Evolutionary conservation across 352 stramenopile species (phyloP).

Genomic region (Pythium angustatum): DNA sequence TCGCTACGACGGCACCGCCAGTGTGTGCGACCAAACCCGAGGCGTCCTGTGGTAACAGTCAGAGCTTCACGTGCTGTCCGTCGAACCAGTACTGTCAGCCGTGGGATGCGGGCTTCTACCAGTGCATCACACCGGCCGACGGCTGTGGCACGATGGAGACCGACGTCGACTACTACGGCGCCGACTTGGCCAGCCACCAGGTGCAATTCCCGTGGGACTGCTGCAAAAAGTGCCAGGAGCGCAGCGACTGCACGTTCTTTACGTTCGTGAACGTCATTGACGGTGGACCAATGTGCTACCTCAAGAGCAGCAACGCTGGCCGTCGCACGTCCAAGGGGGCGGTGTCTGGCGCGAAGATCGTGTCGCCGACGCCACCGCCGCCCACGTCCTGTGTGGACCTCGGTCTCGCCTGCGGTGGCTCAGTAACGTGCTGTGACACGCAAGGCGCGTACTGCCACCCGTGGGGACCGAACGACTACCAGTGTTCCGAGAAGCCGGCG

Average conservation of each 20-base stretch:
- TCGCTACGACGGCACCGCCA: conserved; percentile 38
- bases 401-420: conserved; percentile 7
- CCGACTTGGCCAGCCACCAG: conserved; percentile 31
- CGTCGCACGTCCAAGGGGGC: conserved; percentile 30
- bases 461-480: conserved; percentile 9
- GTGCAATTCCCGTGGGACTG: conserved; percentile 25
- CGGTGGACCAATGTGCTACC: conserved; percentile 41
- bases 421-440: conserved; percentile 18
- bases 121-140: conserved; percentile 41
- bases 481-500: conserved; percentile 12
- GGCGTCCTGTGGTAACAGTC: conserved; percentile 37
- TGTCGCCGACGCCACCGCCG: background rate
- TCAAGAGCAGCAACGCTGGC: conserved; percentile 38
- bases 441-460: conserved; percentile 18
- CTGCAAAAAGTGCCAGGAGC: conserved; percentile 29
- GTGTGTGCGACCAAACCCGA: conserved; percentile 21
- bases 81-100: conserved; percentile 45
- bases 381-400: background rate
- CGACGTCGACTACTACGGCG: conserved; percentile 43
- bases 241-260: conserved; percentile 32
- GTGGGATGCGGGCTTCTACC: conserved; percentile 55
- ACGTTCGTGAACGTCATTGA: conserved; percentile 27
- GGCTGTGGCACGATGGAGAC: conserved; percentile 43
- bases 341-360: conserved; percentile 31
- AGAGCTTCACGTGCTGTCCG: conserved; percentile 41